Percentiles rank a stretch among this genome's conserved stretches.
phyloP scores from a whole-genome alignment of 2,329 filamentous ascomycete genomes.

The Blumeria hordei region DNA sequence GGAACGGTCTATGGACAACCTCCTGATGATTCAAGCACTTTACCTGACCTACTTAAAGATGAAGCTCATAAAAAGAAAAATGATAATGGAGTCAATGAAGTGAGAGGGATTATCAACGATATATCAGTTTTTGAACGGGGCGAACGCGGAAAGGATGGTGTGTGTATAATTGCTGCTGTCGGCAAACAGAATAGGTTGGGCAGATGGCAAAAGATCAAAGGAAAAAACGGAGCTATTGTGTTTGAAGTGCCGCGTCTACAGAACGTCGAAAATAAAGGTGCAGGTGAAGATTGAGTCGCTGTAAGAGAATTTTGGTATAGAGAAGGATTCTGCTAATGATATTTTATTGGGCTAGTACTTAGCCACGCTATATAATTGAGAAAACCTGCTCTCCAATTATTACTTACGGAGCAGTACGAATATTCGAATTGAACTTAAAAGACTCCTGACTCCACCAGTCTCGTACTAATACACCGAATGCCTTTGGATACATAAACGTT shows the following conservation, averaged over 20 bases:
- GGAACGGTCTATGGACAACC: constrained; percentile 30
- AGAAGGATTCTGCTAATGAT: too few relatives aligned
- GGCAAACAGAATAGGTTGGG: constrained; percentile 72
- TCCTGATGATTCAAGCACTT: background rate
- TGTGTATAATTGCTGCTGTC: constrained; percentile 68
- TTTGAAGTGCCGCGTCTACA: constrained; percentile 46
- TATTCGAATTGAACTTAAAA: too few relatives aligned
- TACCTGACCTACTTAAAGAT: background rate
- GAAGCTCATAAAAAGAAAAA: background rate
- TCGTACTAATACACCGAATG: too few relatives aligned
- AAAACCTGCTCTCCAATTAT: too few relatives aligned
- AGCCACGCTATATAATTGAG: too few relatives aligned
- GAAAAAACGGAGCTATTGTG: constrained; percentile 61
- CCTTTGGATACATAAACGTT: background rate
- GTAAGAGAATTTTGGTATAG: too few relatives aligned
- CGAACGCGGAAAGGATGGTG: constrained; percentile 46
- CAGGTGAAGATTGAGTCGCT: too few relatives aligned
- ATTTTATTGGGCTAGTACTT: too few relatives aligned
- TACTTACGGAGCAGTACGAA: too few relatives aligned
- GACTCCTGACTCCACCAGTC: too few relatives aligned
- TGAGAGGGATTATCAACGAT: constrained; percentile 60
- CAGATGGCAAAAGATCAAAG: constrained; percentile 38
- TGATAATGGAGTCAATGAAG: background rate
- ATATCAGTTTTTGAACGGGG: constrained; percentile 72
- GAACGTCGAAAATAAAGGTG: too few relatives aligned